Base-by-base conservation (phyloP, 208 protist species). In the Crithidia sp. region DNA sequence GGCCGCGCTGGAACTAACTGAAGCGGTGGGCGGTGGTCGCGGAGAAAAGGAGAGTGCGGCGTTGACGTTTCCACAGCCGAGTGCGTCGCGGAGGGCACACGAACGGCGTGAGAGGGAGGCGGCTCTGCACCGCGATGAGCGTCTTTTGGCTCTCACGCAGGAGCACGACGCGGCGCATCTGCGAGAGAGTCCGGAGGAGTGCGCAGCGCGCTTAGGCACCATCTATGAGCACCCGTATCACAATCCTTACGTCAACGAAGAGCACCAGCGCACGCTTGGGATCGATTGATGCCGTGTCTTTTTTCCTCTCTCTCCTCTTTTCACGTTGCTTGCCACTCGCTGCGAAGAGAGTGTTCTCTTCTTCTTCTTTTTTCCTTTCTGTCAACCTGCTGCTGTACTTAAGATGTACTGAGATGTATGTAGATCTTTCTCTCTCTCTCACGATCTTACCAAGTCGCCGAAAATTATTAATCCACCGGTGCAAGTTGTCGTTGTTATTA, bases 191-290 rank as follows among this genome's bases (percentile, higher is more conserved):
- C 72, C 81, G 4, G 62, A 74, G 14, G 77, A 76, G 19, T 78
- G 76, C 19, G 45, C 47, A 13, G 66, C 59, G 5, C 60, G 59
- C 10, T 61, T 76, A 3, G 80, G 78, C 12, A 74, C 54, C 0
- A 72, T 67, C 10, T 88, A 88, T 58, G 78, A 83, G 58, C 71
- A 83, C 13, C 80, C 81, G 4, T 88, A 88, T 67, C 78, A 78
- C 64, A 74, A 36, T 6, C 66, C 72, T 0, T 84, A 84, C 63
- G 65, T 62, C 0, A 81, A 71, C 40, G 74, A 70, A 5, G 73
- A 74, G 39, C 74, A 79, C 41, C 67, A 45, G 9, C 44, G 57
- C n/a, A 74, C 68, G 12, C 77, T 86, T 5, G 81, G 81, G 5
- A 77, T 86, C 16, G 81, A 86, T n/a, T 77, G 14, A 17, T 36